Evolutionary conservation across 371 early-diverging fungal genomes (phyloP).

Genomic region (Mucor ambiguus): DNA sequence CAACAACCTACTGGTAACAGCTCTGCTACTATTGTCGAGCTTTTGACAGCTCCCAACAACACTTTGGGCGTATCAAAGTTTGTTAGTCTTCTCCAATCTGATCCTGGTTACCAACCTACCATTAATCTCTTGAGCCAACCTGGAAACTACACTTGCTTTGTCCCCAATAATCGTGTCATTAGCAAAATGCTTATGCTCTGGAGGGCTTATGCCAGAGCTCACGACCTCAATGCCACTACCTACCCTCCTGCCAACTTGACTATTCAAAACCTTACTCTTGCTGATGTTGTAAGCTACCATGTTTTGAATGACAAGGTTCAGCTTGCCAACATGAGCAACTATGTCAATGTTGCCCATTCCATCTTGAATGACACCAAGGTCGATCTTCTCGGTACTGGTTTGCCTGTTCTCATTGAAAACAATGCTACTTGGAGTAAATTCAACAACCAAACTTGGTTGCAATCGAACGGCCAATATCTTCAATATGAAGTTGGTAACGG

Average conservation of each 20-base stretch:
- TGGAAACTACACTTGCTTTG: slow-evolving; percentile 36
- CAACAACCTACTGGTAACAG: background rate
- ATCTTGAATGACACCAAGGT: slow-evolving; percentile 30
- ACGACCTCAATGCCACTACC: background rate
- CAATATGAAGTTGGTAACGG: slow-evolving; percentile 36
- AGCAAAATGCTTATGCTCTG: background rate
- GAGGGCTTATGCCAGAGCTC: background rate
- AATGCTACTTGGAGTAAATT: slow-evolving; percentile 21
- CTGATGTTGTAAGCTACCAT: slow-evolving; percentile 42
- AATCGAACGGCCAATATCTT: slow-evolving; percentile 9
- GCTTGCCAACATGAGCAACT: slow-evolving; percentile 18
- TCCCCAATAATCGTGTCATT: slow-evolving; percentile 31
- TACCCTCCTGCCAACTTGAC: slow-evolving; percentile 26
- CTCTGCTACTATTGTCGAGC: slow-evolving; percentile 23
- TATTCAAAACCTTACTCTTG: slow-evolving; percentile 19
- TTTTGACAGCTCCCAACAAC: slow-evolving; percentile 33
- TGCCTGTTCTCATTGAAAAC: slow-evolving; percentile 33
- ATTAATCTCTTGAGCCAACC: slow-evolving; percentile 30
- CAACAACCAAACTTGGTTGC: slow-evolving; percentile 17
- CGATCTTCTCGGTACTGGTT: slow-evolving; percentile 19
- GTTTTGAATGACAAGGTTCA: slow-evolving; percentile 27
- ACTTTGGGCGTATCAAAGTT: slow-evolving; percentile 30
- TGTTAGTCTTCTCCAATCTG: slow-evolving; percentile 29
- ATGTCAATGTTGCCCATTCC: slow-evolving; percentile 25
- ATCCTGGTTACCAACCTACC: slow-evolving; percentile 31